Conservation (phyloP, 495 filamentous ascomycete genomes). For the Daldinia childiae region DNA sequence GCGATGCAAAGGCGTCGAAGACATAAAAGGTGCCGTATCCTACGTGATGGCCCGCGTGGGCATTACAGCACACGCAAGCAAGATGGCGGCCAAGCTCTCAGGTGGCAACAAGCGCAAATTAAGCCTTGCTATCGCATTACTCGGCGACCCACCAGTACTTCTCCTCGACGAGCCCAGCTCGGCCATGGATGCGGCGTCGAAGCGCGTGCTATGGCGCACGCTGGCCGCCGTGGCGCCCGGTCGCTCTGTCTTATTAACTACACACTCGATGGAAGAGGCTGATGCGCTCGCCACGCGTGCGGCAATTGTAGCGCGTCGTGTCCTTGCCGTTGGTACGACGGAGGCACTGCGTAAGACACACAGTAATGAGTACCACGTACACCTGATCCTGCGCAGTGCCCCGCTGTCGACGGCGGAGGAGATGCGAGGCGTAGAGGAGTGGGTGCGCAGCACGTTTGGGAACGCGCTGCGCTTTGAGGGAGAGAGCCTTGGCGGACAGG, state of each 20-base stretch:
- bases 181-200: conserved; percentile 72
- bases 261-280: conserved; percentile 76
- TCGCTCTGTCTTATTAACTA: conserved; percentile 65
- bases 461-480: conserved; percentile 66
- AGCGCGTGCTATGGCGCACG: conserved; percentile 70
- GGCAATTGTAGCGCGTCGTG: conserved; percentile 66
- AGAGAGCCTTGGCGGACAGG: conserved; percentile 73
- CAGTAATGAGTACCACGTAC: conserved; percentile 66
- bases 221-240: conserved; percentile 60
- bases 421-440: conserved; percentile 65
- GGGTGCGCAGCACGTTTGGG: conserved; percentile 63
- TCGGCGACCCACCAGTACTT: conserved; percentile 71
- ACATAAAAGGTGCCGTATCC: conserved; percentile 63
- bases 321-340: conserved; percentile 69
- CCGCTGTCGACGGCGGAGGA: conserved; percentile 67
- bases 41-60: conserved; percentile 62
- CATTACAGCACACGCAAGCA: conserved; percentile 57
- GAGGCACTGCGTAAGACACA: conserved; percentile 62
- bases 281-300: conserved; percentile 69
- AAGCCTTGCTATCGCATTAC: conserved; percentile 69
- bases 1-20: conserved; percentile 64
- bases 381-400: conserved; percentile 70
- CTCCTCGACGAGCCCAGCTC: conserved; percentile 70
- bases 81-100: conserved; percentile 66
- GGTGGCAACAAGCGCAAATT: conserved; percentile 76